phyloP scores from a whole-genome alignment of 306 rosid species.

The Lupinus albus region DNA sequence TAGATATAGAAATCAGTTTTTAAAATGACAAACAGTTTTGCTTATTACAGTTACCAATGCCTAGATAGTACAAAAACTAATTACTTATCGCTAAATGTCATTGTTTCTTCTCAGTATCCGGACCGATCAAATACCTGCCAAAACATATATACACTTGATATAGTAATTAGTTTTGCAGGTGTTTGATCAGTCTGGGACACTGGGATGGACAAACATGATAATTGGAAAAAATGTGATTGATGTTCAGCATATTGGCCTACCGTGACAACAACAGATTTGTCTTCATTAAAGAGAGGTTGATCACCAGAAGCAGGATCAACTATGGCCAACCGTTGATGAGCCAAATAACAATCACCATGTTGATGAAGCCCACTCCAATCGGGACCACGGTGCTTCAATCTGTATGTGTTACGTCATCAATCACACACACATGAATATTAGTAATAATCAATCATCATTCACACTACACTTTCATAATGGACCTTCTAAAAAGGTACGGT shows the following conservation, averaged over 20 bases:
- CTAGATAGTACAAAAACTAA: not conserved
- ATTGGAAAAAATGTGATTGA: not conserved
- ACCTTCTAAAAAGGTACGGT: too few relatives aligned
- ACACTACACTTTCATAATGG: too few relatives aligned
- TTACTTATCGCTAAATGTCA: not conserved
- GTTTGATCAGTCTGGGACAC: too few relatives aligned
- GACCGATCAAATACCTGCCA: too few relatives aligned
- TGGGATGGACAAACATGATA: too few relatives aligned
- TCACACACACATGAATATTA: too few relatives aligned
- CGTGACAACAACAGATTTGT: constrained; percentile 79
- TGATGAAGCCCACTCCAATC: constrained; percentile 97
- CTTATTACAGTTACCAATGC: not conserved
- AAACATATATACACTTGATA: too few relatives aligned
- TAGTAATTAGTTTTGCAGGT: too few relatives aligned
- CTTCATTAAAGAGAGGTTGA: constrained; percentile 96
- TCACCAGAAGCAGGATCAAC: constrained; percentile 99
- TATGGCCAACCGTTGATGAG: constrained; percentile 93
- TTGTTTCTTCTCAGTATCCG: too few relatives aligned
- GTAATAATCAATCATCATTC: too few relatives aligned
- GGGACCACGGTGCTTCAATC: constrained; percentile 96
- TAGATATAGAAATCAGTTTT: too few relatives aligned
- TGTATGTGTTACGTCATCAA: constrained; percentile 26
- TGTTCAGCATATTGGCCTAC: constrained; percentile 43
- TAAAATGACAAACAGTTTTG: too few relatives aligned
- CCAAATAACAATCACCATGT: constrained; percentile 76